Base-by-base conservation (phyloP, 345 rosid species). In the Citrus sp. region DNA sequence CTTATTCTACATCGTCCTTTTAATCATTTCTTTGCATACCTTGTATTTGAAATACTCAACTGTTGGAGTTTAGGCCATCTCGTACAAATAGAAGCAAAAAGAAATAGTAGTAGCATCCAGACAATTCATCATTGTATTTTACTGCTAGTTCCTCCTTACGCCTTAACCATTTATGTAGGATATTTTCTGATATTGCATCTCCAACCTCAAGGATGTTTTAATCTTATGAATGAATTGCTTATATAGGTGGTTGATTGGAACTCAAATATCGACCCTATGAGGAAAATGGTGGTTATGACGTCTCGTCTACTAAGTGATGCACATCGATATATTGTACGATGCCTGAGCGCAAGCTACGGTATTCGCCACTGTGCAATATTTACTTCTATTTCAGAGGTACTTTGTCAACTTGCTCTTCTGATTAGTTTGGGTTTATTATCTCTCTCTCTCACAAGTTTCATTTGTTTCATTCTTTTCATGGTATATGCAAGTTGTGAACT, bases 311-410 rank as follows among this genome's bases (percentile, higher is more conserved):
- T 95, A 55, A 95, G 93, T 40, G 97, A 95, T 85, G 92, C 98
- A 72, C 99, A 95, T 90, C 91, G 99, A 40, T 93, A 92, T 86
- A 89, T 91, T 76, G 77, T 95, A 68, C 95, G 97, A 62, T 92
- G 97, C 85, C 82, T 95, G 77, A 87, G 88, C 84, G 80, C 88
- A 13, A 94, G 90, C 79, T 80, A 81, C 78, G 82, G 82, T 79
- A 86, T 92, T 86, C 80, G 77, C 9, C 78, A 40, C 62, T 91
- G 93, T 88, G 79, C 86, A 40, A 80, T 96, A 55, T 87, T 88
- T 83, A 93, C 99, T 30, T 92, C 96, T 70, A 90, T 96, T 77
- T 88, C 99, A 9, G 99, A 96, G 99, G 99, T 93, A 79, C 72
- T 84, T 78, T 60, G 67, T 27, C 12, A 77, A 72, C 42, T 38